Evolutionary conservation across 352 stramenopile species (phyloP), one percentile per base, ranked within the genome.

Genomic region (Phytophthora capsici): DNA sequence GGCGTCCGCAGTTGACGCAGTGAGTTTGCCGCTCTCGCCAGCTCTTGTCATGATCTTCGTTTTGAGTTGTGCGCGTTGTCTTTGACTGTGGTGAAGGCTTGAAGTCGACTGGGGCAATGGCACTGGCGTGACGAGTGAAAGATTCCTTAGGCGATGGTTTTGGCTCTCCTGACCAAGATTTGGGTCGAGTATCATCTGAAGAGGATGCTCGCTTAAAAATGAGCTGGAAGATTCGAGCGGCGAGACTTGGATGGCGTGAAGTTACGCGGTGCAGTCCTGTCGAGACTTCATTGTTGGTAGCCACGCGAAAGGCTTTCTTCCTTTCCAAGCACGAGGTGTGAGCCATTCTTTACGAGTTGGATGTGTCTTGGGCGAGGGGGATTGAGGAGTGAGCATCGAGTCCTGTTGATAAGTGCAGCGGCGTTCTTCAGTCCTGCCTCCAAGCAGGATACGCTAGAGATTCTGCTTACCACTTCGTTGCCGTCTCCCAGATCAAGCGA

Each of bases 1-100:
- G 9, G n/a, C 57, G 26, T 13, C 57, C 55, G 26, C 67, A 75
- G 20, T 75, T 75, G 1, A 55, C 17, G 37, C 67, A 75, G 12
- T 69, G 30, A 10, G 37, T 30, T 41, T 75, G 67, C 26, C 49
- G 50, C 20, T 54, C 22, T 37, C 67, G 57, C 62, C 67, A 72
- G 13, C 46, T 25, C 1, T 19, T 44, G 4, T 37, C 17, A 12
- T 16, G 12, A 6, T 25, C 23, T 12, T 9, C 34, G 14, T 17
- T 16, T 25, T 2, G 6, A 46, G 34, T 34, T 20, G 25, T 12
- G 16, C 28, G 6, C 26, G 4, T 19, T 53, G 46, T 19, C 7
- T 10, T 10, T 37, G 16, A 48, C n/a, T 46, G 14, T 9, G 25
- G 6, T 3, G 43, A 36, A 7, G 49, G 9, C 6, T 20, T 32